phyloP scores from a whole-genome alignment of 1,284 basidiomycete species.

The Mycosarcoma mackinlayi region DNA sequence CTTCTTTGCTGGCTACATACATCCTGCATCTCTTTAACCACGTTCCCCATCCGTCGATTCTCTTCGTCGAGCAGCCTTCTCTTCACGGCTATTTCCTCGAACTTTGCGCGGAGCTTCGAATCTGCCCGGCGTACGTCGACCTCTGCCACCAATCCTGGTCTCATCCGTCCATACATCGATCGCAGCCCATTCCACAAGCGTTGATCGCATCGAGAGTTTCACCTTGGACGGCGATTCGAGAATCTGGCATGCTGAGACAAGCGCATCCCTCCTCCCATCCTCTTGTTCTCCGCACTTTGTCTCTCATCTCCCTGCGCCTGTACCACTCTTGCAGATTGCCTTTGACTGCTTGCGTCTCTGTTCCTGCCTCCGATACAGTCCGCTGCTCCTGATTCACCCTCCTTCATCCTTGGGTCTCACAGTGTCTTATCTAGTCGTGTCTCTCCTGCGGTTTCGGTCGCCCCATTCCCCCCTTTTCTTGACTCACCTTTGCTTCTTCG shows the following conservation, averaged over 20 bases:
- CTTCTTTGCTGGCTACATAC: neutral
- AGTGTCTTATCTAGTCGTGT: slow-evolving; percentile 50
- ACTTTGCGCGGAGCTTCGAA: slow-evolving; percentile 15
- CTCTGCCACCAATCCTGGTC: slow-evolving; percentile 11
- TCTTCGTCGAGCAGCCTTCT: neutral
- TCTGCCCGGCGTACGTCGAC: slow-evolving; percentile 37
- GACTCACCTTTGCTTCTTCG: slow-evolving; percentile 25
- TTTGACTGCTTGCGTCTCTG: slow-evolving; percentile 13
- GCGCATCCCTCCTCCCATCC: slow-evolving; percentile 13
- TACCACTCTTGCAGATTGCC: slow-evolving; percentile 6
- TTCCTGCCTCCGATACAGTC: slow-evolving; percentile 3
- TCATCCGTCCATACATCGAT: neutral
- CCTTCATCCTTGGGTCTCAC: slow-evolving; percentile 25
- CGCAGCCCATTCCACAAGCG: neutral
- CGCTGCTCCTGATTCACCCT: slow-evolving; percentile 33
- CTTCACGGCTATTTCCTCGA: neutral
- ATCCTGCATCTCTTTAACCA: neutral
- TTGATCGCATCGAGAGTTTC: slow-evolving; percentile 26
- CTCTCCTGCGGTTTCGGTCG: slow-evolving; percentile 47
- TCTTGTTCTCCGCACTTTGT: slow-evolving; percentile 26
- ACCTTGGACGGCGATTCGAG: slow-evolving; percentile 24
- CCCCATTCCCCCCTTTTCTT: slow-evolving; percentile 15
- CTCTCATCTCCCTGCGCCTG: slow-evolving; percentile 26
- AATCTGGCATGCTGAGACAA: slow-evolving; percentile 39
- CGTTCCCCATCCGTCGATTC: slow-evolving; percentile 29